Evolutionary conservation across 2,329 filamentous ascomycete species (phyloP).

Genomic region (Calonectria fujianensis): DNA sequence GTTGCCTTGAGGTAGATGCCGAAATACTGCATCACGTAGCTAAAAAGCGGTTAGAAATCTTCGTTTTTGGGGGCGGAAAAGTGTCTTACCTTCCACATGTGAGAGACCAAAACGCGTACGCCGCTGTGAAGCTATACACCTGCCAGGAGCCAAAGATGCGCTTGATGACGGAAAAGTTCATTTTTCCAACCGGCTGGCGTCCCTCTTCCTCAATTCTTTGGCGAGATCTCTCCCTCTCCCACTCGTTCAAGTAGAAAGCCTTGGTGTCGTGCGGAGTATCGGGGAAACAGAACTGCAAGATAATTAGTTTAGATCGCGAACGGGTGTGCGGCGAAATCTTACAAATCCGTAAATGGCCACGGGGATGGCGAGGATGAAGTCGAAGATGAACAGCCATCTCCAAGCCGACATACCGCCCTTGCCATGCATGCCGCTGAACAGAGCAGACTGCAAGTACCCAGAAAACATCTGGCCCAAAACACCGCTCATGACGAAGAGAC

Average conservation of each 20-base stretch:
- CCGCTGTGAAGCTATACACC: slow-evolving; percentile 64
- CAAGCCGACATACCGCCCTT: slow-evolving; percentile 58
- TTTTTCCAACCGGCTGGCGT: slow-evolving; percentile 60
- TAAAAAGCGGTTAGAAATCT: slow-evolving; percentile 33
- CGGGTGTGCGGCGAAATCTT: not conserved
- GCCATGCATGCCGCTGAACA: slow-evolving; percentile 60
- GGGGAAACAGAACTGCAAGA: slow-evolving; percentile 59
- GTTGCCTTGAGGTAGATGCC: slow-evolving; percentile 63
- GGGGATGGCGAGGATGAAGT: slow-evolving; percentile 61
- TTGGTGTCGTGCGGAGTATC: slow-evolving; percentile 65
- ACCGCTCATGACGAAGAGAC: slow-evolving; percentile 75
- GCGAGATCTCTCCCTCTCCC: slow-evolving; percentile 79
- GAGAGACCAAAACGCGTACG: slow-evolving; percentile 63
- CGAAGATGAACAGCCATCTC: slow-evolving; percentile 64
- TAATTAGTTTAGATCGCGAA: not conserved
- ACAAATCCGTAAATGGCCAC: slow-evolving; percentile 54
- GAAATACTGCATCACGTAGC: slow-evolving; percentile 64
- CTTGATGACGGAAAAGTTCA: slow-evolving; percentile 59
- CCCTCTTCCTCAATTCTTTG: slow-evolving; percentile 79
- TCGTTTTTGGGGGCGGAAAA: not conserved
- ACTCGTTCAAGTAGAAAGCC: slow-evolving; percentile 65
- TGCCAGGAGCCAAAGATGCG: slow-evolving; percentile 66
- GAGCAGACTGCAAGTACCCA: slow-evolving; percentile 59
- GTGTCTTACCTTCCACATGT: slow-evolving; percentile 57
- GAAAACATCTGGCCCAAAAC: slow-evolving; percentile 66